Evolutionary conservation across 192 early-diverging fungal genomes (phyloP).

Genomic region (Umbelopsis vinacea): DNA sequence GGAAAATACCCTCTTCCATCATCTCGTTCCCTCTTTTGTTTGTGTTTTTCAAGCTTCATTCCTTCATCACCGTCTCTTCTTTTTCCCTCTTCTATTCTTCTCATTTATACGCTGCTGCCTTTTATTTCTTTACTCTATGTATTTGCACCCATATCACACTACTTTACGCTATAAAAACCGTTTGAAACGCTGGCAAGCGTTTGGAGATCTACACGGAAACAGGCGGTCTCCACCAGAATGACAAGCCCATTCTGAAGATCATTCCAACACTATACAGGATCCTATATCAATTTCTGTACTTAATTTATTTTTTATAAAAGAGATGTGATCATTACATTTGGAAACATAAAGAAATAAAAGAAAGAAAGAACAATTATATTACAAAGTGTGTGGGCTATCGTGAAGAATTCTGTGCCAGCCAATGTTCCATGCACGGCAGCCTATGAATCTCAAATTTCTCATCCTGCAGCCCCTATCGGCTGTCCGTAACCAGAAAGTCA

Average conservation of each 20-base stretch:
- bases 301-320: conserved; percentile 7
- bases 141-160: conserved; percentile 17
- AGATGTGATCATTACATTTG: conserved; percentile 2
- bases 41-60: neutral
- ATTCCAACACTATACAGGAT: neutral
- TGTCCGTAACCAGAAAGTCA: neutral
- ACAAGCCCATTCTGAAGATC: neutral
- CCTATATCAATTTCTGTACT: neutral
- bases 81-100: neutral
- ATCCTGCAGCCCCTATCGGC: neutral
- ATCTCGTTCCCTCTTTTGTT: neutral
- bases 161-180: neutral
- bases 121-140: conserved; percentile 6
- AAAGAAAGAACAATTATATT: conserved; percentile 7
- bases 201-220: neutral
- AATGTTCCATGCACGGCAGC: conserved; percentile 8
- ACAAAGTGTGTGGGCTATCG: conserved; percentile 12
- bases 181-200: conserved; percentile 3
- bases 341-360: conserved; percentile 13
- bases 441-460: neutral
- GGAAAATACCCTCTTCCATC: conserved; percentile 12
- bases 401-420: conserved; percentile 20
- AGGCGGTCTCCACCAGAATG: neutral
- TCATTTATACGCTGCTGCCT: neutral
- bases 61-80: neutral